Percentiles rank a stretch among this genome's conserved stretches.
Evolutionary conservation across 2,329 filamentous ascomycete species (phyloP).

Genomic region (Fusarium bulbicola): DNA sequence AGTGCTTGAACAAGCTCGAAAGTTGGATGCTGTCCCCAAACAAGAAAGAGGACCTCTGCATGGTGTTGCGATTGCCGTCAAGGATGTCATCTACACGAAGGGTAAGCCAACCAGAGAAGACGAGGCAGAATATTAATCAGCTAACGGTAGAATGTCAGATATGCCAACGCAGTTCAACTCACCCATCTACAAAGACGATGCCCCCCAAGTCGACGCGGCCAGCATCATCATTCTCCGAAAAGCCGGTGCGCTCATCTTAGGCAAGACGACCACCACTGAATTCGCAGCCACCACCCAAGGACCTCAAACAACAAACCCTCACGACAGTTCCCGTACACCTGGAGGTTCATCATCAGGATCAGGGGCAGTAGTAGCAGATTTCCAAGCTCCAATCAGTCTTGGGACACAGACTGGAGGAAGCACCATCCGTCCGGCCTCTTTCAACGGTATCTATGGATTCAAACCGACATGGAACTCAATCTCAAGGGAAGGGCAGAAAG

Average conservation of each 20-base stretch:
- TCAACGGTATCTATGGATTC: constrained; percentile 59
- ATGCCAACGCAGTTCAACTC: constrained; percentile 67
- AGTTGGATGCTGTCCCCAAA: background rate
- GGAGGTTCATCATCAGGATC: constrained; percentile 73
- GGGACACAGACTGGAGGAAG: constrained; percentile 72
- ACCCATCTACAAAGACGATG: constrained; percentile 57
- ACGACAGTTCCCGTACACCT: constrained; percentile 68
- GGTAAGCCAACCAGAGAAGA: background rate
- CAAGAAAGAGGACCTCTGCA: constrained; percentile 2
- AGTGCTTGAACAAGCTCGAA: background rate
- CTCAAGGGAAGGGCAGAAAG: constrained; percentile 12
- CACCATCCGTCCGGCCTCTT: constrained; percentile 68
- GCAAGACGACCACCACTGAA: constrained; percentile 54
- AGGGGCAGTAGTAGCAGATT: constrained; percentile 69
- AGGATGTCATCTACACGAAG: constrained; percentile 26
- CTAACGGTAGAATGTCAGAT: constrained; percentile 41
- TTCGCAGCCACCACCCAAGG: constrained; percentile 63
- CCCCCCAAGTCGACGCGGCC: constrained; percentile 59
- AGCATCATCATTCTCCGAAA: constrained; percentile 62
- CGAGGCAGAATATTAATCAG: accelerated
- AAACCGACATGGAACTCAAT: constrained; percentile 34
- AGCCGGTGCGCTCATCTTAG: constrained; percentile 63
- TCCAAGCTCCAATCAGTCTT: constrained; percentile 64
- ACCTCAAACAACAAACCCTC: constrained; percentile 64
- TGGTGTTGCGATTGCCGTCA: constrained; percentile 19